Base-by-base conservation (phyloP, 495 filamentous ascomycete species). In the Penicillium flavigenum region DNA sequence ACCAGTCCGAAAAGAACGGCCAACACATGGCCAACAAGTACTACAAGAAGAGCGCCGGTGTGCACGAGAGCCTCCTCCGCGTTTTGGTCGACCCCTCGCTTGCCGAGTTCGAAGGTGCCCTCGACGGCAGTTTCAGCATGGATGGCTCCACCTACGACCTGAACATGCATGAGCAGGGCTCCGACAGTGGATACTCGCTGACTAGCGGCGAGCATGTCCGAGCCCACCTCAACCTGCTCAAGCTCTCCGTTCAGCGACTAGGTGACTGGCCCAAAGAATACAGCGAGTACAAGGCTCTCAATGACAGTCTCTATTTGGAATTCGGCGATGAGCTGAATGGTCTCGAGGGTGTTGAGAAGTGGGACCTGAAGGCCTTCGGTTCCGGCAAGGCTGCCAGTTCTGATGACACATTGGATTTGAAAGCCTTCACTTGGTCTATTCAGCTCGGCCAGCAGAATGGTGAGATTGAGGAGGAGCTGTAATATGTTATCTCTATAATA, bases 201-300 rank as follows among this genome's bases (percentile, higher is more conserved):
- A 44, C 63, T 49, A 68, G 69, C 17, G 68, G 63, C 34, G 69
- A 76, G 51, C 61, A 70, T 16, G 70, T 72, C 12, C 70, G 70
- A 22, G 70, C 69, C 58, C 72, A 76, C 52, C 47, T 76, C 24
- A 65, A 65, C 32, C 67, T 76, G 20, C 61, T 76, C 16, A 76
- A 76, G 63, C 66, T 70, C 20, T 63, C 73, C n/a, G 59, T 74
- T 8, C 68, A 76, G 59, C 73, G 71, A 11, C 59, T 74, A 47
- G 73, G 73, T 47, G 64, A 67, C 58, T 76, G 71, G 71, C 73
- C 73, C 29, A 76, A 76, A 65, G 71, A 76, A 7, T 73, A 65
- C 50, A 43, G 49, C 10, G 73, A 76, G 57, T 76, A 72, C 29
- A 56, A 73, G 45, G 56, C 58, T 8, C 54, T 67, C 34, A 64